These are phyloP conservation scores for Sergeia podlipaevii DNA, from an alignment of 208 protist genomes.

Conservation along the genomic window DNA sequence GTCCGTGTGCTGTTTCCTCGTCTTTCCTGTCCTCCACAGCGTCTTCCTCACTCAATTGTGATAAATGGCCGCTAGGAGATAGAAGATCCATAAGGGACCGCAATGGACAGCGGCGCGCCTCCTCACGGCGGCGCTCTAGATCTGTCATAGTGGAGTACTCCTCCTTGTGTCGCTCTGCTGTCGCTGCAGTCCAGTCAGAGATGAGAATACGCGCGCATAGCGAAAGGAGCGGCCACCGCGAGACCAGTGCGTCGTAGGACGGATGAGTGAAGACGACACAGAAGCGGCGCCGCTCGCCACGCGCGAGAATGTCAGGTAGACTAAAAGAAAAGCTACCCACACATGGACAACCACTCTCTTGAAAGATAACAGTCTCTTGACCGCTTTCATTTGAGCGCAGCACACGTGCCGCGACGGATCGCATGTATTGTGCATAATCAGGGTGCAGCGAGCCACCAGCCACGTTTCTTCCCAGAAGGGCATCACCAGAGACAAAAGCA, in stretches of 20 bases:
- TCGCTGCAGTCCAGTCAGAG: conserved; percentile 22
- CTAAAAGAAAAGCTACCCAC: conserved; percentile 68
- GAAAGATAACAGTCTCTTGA: conserved; percentile 62
- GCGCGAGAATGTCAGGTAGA: conserved; percentile 74
- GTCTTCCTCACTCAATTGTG: too few relatives aligned
- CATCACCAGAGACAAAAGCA: conserved; percentile 21
- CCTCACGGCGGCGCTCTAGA: conserved; percentile 54
- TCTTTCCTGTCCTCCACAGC: conserved; percentile 5
- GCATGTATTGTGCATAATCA: conserved; percentile 42
- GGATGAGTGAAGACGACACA: conserved; percentile 68
- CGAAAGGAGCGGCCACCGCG: conserved; percentile 37
- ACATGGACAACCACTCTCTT: conserved; percentile 51
- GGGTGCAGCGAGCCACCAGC: conserved; percentile 46
- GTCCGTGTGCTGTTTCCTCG: conserved; percentile 15
- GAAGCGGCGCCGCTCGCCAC: conserved; percentile 74
- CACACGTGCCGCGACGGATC: conserved; percentile 47
- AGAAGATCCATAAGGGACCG: conserved; percentile 50
- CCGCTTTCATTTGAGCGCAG: conserved; percentile 58
- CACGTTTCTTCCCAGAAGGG: conserved; percentile 21
- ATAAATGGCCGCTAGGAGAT: too few relatives aligned
- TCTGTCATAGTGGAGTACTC: conserved; percentile 60
- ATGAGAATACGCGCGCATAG: conserved; percentile 36
- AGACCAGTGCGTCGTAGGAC: conserved; percentile 42
- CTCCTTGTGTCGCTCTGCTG: conserved; percentile 29
- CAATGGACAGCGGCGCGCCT: conserved; percentile 48